Base-by-base conservation (phyloP, 1,284 basidiomycete species). In the Cerrena zonata region DNA sequence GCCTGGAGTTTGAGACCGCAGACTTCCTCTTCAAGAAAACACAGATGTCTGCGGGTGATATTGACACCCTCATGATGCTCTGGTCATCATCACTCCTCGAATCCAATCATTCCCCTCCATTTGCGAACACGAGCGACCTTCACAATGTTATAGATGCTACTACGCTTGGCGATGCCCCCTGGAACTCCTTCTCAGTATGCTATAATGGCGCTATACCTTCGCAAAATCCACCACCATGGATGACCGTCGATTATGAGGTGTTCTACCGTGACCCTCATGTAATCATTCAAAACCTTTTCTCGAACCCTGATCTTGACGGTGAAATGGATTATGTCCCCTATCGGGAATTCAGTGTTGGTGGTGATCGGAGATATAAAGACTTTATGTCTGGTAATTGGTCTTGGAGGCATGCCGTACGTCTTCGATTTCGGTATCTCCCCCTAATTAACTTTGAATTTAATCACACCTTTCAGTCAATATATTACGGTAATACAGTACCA, bases 41-140 rank as follows among this genome's bases (percentile, higher is more conserved):
- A 13, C 34, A 55, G 27, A 56, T 56, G 54, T 56, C 54, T 4
- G 27, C 26, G 7, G 51, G 45, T 0, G 48, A 64, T 3, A 61
- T 69, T 4, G 46, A 64, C 38, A 49, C 54, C 1, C 54, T 70
- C 1, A 44, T 66, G 3, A 54, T 65, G 10, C 53, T 69, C 2
- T 65, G 65, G 59, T 59, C 61, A 1, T 52, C 53, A 0, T 49
- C 52, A 4, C 19, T 19, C 26, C 26, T 23, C n/a, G 19, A 18
- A 22, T 43, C 53, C 22, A 53, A 52, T 18, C 58, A 27, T 5
- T 1, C 18, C 3, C 52, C 60, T 1, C 62, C 62, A 3, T 64
- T 62, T 34, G 19, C 37, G 0, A 46, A 57, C 23, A 47, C 56
- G 13, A 25, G 34, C 3, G 53, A 62, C 2, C 15, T 64, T 7